Percentiles rank a stretch among this genome's conserved stretches.
phyloP scores from a whole-genome alignment of 768 basidiomycete genomes.

The Hypsizygus marmoreus region DNA sequence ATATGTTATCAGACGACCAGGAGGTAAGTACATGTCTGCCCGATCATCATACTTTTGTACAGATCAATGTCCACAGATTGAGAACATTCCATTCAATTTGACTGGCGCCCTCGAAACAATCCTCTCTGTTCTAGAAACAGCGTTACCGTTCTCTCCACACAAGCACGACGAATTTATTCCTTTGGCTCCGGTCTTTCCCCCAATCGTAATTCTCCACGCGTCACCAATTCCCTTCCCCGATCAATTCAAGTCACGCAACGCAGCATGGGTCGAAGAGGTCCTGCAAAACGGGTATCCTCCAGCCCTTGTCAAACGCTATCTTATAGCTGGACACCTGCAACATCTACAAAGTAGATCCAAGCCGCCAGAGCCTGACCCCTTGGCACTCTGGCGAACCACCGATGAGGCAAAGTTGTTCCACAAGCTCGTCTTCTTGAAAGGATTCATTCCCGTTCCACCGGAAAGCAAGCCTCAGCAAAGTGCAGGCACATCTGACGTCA shows the following conservation, averaged over 20 bases:
- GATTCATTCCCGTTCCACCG: conserved; percentile 37
- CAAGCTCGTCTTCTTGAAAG: conserved; percentile 45
- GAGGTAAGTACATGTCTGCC: neutral
- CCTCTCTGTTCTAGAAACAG: conserved; percentile 17
- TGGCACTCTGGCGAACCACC: conserved; percentile 27
- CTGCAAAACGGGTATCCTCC: conserved; percentile 35
- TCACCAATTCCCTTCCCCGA: conserved; percentile 13
- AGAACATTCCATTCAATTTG: conserved; percentile 1
- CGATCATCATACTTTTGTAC: neutral
- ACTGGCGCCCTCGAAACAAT: conserved; percentile 14
- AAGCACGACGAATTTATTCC: neutral
- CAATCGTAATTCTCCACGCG: conserved; percentile 9
- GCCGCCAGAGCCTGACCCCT: conserved; percentile 19
- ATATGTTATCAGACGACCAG: conserved; percentile 5
- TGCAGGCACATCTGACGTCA: neutral
- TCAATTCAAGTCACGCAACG: conserved; percentile 29
- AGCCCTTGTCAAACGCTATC: conserved; percentile 25
- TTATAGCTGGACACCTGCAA: conserved; percentile 17
- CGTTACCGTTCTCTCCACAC: conserved; percentile 13
- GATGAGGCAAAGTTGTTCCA: conserved; percentile 38
- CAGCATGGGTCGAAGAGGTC: conserved; percentile 34
- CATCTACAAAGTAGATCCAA: too few species aligned
- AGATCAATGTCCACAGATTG: neutral
- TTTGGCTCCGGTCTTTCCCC: conserved; percentile 10
- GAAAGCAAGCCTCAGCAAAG: neutral